Percentiles rank a stretch among this genome's conserved stretches.
Evolutionary conservation across 106 monocot genomes (phyloP).

Genomic region (Apostasia shenzhenica): DNA sequence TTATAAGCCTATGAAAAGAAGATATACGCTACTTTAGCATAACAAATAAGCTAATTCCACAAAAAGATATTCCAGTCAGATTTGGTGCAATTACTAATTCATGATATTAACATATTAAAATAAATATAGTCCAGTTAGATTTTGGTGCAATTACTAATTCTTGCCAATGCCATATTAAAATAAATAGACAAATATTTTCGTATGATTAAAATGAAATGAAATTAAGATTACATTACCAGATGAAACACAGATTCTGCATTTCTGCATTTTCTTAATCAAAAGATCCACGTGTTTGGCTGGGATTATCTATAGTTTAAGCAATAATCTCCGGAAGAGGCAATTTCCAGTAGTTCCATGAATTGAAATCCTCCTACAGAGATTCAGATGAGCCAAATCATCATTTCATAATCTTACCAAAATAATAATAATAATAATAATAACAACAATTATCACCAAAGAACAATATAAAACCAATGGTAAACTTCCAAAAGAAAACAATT

Average conservation of each 20-base stretch:
- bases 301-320: constrained; percentile 18
- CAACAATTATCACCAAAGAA: not conserved
- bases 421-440: too few relatives aligned
- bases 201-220: not conserved
- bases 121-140: too few relatives aligned
- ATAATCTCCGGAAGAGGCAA: constrained; percentile 45
- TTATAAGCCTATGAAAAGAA: too few relatives aligned
- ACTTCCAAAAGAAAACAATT: not conserved
- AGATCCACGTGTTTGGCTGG: not conserved
- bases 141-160: too few relatives aligned
- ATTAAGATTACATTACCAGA: not conserved
- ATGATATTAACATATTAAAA: too few relatives aligned
- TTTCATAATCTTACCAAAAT: not conserved
- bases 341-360: constrained; percentile 80
- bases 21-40: too few relatives aligned
- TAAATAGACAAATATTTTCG: too few relatives aligned
- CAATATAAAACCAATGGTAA: not conserved
- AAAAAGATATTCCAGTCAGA: too few relatives aligned
- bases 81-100: too few relatives aligned
- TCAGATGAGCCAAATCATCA: not conserved
- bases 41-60: too few relatives aligned
- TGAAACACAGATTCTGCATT: not conserved
- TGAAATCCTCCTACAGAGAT: constrained; percentile 63
- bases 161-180: too few relatives aligned
- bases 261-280: not conserved